Percentiles rank a stretch among this genome's conserved stretches.
These are phyloP conservation scores for Diphasiastrum complanatum DNA, from an alignment of 83 land plant species.

Conservation along the genomic window DNA sequence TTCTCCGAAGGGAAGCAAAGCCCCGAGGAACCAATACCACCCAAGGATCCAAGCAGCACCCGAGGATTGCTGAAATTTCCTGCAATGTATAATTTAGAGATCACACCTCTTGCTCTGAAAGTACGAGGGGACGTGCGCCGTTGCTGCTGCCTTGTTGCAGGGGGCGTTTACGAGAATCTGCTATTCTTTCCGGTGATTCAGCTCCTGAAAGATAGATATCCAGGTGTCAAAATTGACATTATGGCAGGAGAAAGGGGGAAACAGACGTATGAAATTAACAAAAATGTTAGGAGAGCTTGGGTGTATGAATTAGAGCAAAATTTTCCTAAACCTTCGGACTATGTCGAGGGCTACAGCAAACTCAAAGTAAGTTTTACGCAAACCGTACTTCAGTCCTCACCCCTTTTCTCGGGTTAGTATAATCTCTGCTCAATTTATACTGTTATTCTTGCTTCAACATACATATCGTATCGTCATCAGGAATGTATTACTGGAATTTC, in stretches of 20 bases:
- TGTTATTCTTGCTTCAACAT: too few species aligned
- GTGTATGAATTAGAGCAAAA: slow-evolving; percentile 54
- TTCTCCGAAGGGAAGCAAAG: slow-evolving; percentile 58
- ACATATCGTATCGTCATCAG: too few species aligned
- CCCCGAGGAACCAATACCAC: slow-evolving; percentile 51
- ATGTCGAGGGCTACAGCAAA: slow-evolving; percentile 52
- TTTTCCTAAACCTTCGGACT: slow-evolving; percentile 56
- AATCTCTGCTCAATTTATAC: background rate
- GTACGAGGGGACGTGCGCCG: slow-evolving; percentile 64
- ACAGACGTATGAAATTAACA: slow-evolving; percentile 78
- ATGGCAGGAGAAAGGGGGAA: slow-evolving; percentile 66
- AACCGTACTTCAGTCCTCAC: too few species aligned
- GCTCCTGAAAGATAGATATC: slow-evolving; percentile 73
- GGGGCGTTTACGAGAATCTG: slow-evolving; percentile 83
- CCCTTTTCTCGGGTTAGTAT: background rate
- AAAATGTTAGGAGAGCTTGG: slow-evolving; percentile 76
- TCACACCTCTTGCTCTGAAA: slow-evolving; percentile 50
- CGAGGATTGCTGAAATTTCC: slow-evolving; percentile 80
- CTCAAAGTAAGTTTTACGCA: slow-evolving; percentile 77
- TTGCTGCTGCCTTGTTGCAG: slow-evolving; percentile 54
- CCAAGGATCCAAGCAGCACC: slow-evolving; percentile 49
- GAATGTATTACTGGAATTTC: too few species aligned
- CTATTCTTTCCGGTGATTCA: slow-evolving; percentile 83
- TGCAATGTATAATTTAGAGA: slow-evolving; percentile 49
- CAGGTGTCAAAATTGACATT: slow-evolving; percentile 75